Base-by-base conservation (phyloP, 495 filamentous ascomycete genomes). In the Hypoxylon lenormandii region DNA sequence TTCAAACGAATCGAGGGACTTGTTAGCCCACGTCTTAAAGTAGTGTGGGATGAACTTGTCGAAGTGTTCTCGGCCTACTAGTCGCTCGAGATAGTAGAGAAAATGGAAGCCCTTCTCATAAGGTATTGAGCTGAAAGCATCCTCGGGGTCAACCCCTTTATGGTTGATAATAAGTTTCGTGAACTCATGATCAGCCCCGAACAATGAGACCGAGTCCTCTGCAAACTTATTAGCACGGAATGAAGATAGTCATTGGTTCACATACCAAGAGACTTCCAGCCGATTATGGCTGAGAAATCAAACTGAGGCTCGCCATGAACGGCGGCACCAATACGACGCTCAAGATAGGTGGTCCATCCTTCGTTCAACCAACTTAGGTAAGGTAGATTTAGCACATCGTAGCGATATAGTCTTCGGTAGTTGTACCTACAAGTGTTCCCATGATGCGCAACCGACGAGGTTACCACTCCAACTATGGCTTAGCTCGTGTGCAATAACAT, bases 401-500 rank as follows among this genome's bases (percentile, higher is more conserved):
- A 10, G 1, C 7, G n/a, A 30, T 60, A 22, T 4, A 30, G 12
- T 22, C 13, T 12, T 33, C 18, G 23, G 23, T 22, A 21, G 45
- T 52, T 59, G 15, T 7, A 76, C 81, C 71, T 68, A 86, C 81
- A 97, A 97, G 72, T 98, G 94, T 77, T 97, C 93, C 95, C 95
- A 98, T 30, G 88, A 93, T 56, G 89, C 88, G 74, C 91, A 94
- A 5, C 89, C 92, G 7, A 97, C 95, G 3, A 97, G 80, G 72
- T 98, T 98, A 12, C 94, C 95, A 68, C 90, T 94, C 93, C 94
- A 97, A 72, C 87, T 91, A 77, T 98, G 94, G 49, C 88, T 84
- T 19, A 98, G 84, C 78, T 98, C 94, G 74, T 98, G 94, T 2
- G 95, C 94, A 77, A 98, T 97, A 15, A 97, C 94, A 79, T 97